Evolutionary conservation across 176 grass and related monocot genomes (phyloP).

Genomic region (Cenchrus americanus): DNA sequence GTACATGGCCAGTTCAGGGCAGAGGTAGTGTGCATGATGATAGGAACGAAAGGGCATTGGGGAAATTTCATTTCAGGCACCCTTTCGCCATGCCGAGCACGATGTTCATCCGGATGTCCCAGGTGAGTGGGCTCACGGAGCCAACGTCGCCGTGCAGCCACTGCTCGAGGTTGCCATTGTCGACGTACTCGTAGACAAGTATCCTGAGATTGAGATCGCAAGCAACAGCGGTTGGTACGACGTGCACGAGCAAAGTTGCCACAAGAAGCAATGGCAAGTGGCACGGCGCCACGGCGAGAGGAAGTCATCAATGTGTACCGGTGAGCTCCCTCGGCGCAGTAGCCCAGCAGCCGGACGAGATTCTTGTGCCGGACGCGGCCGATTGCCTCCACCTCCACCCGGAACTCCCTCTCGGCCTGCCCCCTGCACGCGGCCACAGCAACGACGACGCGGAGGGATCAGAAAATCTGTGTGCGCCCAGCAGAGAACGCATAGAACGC

Average conservation of each 20-base stretch:
- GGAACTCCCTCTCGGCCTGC: conserved; percentile 87
- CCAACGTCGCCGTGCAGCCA: conserved; percentile 83
- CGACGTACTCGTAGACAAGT: conserved; percentile 88
- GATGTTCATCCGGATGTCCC: conserved; percentile 82
- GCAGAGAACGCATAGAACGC: neutral
- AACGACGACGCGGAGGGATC: neutral
- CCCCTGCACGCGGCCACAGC: conserved; percentile 46
- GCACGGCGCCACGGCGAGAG: neutral
- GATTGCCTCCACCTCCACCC: conserved; percentile 92
- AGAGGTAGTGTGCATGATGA: neutral
- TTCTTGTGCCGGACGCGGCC: conserved; percentile 93
- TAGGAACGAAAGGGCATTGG: neutral
- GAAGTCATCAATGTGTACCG: conserved; percentile 40
- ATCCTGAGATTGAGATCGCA: conserved; percentile 62
- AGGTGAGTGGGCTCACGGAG: conserved; percentile 64
- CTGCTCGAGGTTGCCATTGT: conserved; percentile 91
- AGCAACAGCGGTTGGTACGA: conserved; percentile 14
- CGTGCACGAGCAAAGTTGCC: neutral
- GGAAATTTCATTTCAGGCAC: conserved; percentile 25
- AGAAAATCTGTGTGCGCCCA: neutral
- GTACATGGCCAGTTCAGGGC: neutral
- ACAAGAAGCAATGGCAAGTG: neutral
- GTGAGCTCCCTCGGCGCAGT: conserved; percentile 85
- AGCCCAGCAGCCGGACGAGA: conserved; percentile 74
- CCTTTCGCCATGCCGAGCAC: conserved; percentile 85